Conservation (phyloP, 2,329 filamentous ascomycete genomes). For the Aspergillus felis region DNA sequence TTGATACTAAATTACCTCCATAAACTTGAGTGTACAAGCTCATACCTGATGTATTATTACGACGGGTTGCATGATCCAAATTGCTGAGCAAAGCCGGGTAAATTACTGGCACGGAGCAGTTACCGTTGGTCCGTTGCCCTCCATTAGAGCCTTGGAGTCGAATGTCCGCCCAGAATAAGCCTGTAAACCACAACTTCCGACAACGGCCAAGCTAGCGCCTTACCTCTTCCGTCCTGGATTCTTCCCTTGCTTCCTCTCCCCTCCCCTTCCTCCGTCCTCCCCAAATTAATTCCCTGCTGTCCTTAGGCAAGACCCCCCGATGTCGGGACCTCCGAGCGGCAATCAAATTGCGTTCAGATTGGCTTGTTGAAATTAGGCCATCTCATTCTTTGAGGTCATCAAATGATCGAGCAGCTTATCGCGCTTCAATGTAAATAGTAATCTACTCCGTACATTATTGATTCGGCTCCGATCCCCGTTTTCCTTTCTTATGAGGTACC, state of each 20-base stretch:
- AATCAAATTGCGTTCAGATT: conserved; percentile 16
- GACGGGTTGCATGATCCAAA: neutral
- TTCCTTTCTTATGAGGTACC: neutral
- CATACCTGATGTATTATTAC: conserved; percentile 17
- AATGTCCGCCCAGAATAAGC: conserved; percentile 14
- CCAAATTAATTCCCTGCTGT: neutral
- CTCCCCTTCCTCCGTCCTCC: neutral
- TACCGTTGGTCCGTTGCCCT: conserved; percentile 2
- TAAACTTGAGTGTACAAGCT: conserved; percentile 9
- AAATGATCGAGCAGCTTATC: conserved; percentile 27
- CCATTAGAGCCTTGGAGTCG: neutral
- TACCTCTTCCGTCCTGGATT: conserved; percentile 18
- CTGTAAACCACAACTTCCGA: conserved; percentile 21
- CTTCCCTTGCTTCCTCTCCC: neutral
- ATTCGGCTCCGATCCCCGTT: neutral
- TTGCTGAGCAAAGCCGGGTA: conserved; percentile 7
- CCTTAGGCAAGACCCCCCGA: conserved; percentile 17
- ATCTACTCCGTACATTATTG: neutral
- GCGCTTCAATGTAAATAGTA: conserved; percentile 4
- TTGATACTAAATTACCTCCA: neutral
- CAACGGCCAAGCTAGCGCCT: conserved; percentile 27
- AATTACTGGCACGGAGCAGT: conserved; percentile 22
- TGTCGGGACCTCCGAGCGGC: conserved; percentile 23
- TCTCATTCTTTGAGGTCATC: conserved; percentile 26
- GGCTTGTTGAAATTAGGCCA: conserved; percentile 15